These are phyloP conservation scores for Acanthamoeba sp. DNA, from an alignment of 208 protist genomes.

Conservation along the genomic window DNA sequence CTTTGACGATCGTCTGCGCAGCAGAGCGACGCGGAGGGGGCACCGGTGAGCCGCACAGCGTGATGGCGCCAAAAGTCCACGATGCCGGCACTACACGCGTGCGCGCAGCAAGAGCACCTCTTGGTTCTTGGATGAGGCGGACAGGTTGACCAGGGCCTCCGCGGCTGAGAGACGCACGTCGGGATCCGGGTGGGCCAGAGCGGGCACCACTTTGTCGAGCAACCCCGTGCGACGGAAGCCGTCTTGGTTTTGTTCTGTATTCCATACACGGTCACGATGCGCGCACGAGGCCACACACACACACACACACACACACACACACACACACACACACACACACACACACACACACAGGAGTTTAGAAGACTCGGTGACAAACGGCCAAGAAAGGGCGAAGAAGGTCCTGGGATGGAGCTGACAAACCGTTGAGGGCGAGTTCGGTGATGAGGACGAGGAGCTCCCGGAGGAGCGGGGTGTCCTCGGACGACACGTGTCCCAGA, in stretches of 20 bases:
- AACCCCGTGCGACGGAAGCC: background rate
- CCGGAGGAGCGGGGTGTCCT: background rate
- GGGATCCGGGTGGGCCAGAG: background rate
- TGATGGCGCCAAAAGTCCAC: background rate
- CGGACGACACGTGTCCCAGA: background rate
- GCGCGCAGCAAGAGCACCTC: background rate
- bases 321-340: too few relatives aligned
- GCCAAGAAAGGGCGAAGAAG: too few relatives aligned
- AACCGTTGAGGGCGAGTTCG: conserved; percentile 1
- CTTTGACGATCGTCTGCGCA: background rate
- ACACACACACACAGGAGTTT: too few relatives aligned
- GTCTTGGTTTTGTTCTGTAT: conserved; percentile 1
- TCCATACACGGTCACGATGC: background rate
- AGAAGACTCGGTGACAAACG: too few relatives aligned
- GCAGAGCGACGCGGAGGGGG: background rate
- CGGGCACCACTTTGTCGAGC: background rate
- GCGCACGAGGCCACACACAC: background rate
- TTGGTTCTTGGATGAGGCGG: background rate
- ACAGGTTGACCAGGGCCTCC: conserved; percentile 12
- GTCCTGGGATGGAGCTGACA: too few relatives aligned
- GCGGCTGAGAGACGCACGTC: background rate
- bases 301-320: background rate
- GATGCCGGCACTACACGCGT: too few relatives aligned
- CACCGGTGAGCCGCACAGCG: background rate
- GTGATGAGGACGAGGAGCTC: background rate